Conservation (phyloP, 805 yeast genomes). For the Metschnikowia vanudenii region DNA sequence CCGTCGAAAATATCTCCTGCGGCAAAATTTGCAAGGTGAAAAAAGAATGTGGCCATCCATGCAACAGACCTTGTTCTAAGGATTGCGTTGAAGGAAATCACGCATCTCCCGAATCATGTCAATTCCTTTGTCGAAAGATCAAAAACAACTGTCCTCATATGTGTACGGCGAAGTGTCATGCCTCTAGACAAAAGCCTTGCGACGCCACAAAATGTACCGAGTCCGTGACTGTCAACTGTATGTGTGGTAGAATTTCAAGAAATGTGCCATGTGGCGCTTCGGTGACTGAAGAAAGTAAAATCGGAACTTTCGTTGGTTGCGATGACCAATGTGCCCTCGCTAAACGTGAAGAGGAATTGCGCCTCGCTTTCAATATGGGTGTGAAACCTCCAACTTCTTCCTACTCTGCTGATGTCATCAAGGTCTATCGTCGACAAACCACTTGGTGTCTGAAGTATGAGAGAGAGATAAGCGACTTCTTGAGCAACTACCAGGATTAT, state of each 20-base stretch:
- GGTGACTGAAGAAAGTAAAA: slow-evolving; percentile 28
- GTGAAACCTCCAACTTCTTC: slow-evolving; percentile 25
- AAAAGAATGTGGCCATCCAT: slow-evolving; percentile 43
- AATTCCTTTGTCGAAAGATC: slow-evolving; percentile 52
- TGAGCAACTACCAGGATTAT: slow-evolving; percentile 32
- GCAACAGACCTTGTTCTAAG: slow-evolving; percentile 58
- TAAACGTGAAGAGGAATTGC: slow-evolving; percentile 59
- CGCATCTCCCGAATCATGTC: slow-evolving; percentile 48
- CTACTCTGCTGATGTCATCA: slow-evolving; percentile 47
- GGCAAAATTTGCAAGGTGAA: slow-evolving; percentile 33
- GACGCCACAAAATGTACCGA: slow-evolving; percentile 53
- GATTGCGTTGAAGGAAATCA: slow-evolving; percentile 64
- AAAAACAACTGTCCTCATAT: slow-evolving; percentile 64
- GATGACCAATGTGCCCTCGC: slow-evolving; percentile 65
- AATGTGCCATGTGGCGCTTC: slow-evolving; percentile 58
- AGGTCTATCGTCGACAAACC: slow-evolving; percentile 52
- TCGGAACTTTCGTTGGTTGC: slow-evolving; percentile 51
- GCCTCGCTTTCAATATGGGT: slow-evolving; percentile 54
- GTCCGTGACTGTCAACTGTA: slow-evolving; percentile 51
- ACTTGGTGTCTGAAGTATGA: slow-evolving; percentile 73
- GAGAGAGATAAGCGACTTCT: slow-evolving; percentile 47
- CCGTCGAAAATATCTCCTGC: slow-evolving; percentile 68
- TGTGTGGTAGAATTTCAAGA: slow-evolving; percentile 57
- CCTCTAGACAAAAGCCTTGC: slow-evolving; percentile 43
- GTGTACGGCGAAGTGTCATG: slow-evolving; percentile 67